A percentile compares a stretch with the other conserved stretches of the same genome.
Conservation (phyloP, 2,329 filamentous ascomycete genomes). For the Cladosporium oxysporum region DNA sequence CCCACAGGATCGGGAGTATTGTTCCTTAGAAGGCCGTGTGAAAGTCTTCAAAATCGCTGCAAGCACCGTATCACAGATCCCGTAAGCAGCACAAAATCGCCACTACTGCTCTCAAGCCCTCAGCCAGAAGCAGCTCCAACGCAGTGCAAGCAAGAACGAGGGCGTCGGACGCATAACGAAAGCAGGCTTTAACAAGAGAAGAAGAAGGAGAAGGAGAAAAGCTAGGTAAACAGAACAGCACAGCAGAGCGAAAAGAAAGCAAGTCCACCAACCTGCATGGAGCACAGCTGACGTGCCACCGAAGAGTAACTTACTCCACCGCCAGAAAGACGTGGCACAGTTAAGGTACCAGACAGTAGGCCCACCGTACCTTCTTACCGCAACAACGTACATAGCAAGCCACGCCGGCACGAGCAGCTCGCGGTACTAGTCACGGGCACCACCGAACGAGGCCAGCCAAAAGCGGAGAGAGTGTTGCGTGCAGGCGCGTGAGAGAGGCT, state of each 20-base stretch:
- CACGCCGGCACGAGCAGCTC: neutral
- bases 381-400: neutral
- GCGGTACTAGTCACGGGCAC: neutral
- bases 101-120: slow-evolving; percentile 1
- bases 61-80: neutral
- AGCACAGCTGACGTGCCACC: neutral
- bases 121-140: slow-evolving; percentile 3
- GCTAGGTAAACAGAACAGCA: neutral
- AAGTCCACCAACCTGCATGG: neutral
- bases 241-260: neutral
- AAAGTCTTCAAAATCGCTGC: neutral
- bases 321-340: neutral
- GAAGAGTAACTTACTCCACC: neutral
- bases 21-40: neutral
- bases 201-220: neutral
- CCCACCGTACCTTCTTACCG: slow-evolving; percentile 3
- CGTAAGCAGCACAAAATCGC: neutral
- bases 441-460: neutral
- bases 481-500: neutral
- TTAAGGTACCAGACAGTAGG: neutral
- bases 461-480: slow-evolving; percentile 4
- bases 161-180: slow-evolving; percentile 5
- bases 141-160: neutral
- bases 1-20: neutral
- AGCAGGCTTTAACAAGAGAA: neutral